A percentile compares a stretch with the other conserved stretches of the same genome.
phyloP scores from a whole-genome alignment of 148 eudicot species.

The Limonium bicolor region DNA sequence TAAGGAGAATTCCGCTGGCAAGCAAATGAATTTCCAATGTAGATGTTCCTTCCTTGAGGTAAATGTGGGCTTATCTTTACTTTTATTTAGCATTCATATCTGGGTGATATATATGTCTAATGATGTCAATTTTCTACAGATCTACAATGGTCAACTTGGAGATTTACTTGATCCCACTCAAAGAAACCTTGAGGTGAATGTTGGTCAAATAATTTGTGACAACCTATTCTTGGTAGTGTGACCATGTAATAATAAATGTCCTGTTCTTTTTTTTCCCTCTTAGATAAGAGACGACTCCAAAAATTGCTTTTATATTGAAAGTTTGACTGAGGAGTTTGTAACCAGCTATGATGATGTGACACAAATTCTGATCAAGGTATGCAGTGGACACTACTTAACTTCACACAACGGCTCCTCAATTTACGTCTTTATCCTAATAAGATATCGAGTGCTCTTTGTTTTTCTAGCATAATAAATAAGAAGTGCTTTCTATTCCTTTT shows the following conservation, averaged over 20 bases:
- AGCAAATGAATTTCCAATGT: constrained; percentile 70
- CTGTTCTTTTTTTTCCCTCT: too few relatives aligned
- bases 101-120: not conserved
- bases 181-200: constrained; percentile 74
- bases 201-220: too few relatives aligned
- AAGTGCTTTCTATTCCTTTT: too few relatives aligned
- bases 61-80: not conserved
- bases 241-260: not conserved
- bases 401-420: too few relatives aligned
- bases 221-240: too few relatives aligned
- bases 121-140: too few relatives aligned
- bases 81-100: not conserved
- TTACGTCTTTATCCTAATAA: too few relatives aligned
- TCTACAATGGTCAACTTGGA: constrained; percentile 69
- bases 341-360: constrained; percentile 71
- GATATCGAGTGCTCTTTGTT: too few relatives aligned
- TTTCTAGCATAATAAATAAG: too few relatives aligned
- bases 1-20: constrained; percentile 40
- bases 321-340: constrained; percentile 90
- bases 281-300: constrained; percentile 85
- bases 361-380: constrained; percentile 76
- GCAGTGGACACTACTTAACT: not conserved
- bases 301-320: constrained; percentile 73
- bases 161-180: constrained; percentile 87
- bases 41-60: constrained; percentile 99